A percentile compares a stretch with the other conserved stretches of the same genome.
Evolutionary conservation across 305 asterid genomes (phyloP).

Genomic region (Solanum hybrid): DNA sequence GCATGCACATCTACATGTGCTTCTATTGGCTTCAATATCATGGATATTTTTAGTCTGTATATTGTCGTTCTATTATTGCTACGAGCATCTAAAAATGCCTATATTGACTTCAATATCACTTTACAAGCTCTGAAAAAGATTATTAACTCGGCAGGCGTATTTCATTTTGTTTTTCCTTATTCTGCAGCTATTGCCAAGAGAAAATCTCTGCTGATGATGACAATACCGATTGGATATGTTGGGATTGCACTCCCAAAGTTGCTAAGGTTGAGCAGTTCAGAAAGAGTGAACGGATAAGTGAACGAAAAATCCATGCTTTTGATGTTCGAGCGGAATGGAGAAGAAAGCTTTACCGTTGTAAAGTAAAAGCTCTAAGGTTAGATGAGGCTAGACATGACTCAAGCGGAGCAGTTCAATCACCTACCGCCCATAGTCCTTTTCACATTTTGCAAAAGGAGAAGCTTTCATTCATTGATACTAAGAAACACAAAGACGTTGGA

Average conservation of each 20-base stretch:
- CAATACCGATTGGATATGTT: background rate
- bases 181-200: background rate
- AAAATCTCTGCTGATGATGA: background rate
- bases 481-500: background rate
- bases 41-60: background rate
- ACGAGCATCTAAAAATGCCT: background rate
- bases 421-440: background rate
- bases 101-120: background rate
- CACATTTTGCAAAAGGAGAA: background rate
- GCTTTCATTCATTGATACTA: background rate
- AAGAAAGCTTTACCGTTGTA: background rate
- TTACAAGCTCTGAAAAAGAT: background rate
- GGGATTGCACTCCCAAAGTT: background rate
- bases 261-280: background rate
- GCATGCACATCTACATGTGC: background rate
- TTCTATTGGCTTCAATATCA: background rate
- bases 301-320: background rate
- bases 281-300: background rate
- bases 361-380: background rate
- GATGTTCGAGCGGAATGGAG: background rate
- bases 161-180: background rate
- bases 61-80: background rate
- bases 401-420: background rate
- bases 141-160: background rate
- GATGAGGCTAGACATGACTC: background rate